These are phyloP conservation scores for Torulaspora globosa DNA, from an alignment of 1,139 yeast genomes.

Conservation along the genomic window DNA sequence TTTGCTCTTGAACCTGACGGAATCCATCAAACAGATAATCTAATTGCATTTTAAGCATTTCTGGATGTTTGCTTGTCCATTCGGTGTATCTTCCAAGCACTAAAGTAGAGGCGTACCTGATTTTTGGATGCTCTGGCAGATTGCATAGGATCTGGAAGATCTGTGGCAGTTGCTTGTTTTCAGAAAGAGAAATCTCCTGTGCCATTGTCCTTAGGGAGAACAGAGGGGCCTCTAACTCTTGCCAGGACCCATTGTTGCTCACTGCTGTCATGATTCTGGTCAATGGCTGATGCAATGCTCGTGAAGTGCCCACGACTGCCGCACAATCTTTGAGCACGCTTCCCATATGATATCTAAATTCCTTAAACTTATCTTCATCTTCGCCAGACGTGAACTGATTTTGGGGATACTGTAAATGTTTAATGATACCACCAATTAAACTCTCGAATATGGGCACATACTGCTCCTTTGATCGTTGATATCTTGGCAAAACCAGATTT, in stretches of 20 bases:
- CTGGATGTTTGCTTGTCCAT: conserved; percentile 88
- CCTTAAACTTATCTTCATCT: conserved; percentile 88
- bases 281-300: conserved; percentile 50
- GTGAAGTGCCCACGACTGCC: conserved; percentile 74
- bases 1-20: conserved; percentile 23
- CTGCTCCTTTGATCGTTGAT: conserved; percentile 53
- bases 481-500: conserved; percentile 59
- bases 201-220: conserved; percentile 95
- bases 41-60: conserved; percentile 74
- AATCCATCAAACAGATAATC: conserved; percentile 83
- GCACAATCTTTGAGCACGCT: conserved; percentile 95
- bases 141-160: conserved; percentile 52
- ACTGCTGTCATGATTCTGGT: conserved; percentile 32
- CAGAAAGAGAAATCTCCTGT: conserved; percentile 70
- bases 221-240: conserved; percentile 81
- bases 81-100: conserved; percentile 92
- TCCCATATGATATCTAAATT: conserved; percentile 94
- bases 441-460: conserved; percentile 58
- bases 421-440: conserved; percentile 63
- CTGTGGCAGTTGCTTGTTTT: conserved; percentile 67
- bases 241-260: conserved; percentile 52
- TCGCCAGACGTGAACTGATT: conserved; percentile 46
- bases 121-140: conserved; percentile 81
- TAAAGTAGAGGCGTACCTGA: conserved; percentile 87
- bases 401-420: conserved; percentile 73